Conservation (phyloP, 805 yeast genomes). For the Candida tibetensis region DNA sequence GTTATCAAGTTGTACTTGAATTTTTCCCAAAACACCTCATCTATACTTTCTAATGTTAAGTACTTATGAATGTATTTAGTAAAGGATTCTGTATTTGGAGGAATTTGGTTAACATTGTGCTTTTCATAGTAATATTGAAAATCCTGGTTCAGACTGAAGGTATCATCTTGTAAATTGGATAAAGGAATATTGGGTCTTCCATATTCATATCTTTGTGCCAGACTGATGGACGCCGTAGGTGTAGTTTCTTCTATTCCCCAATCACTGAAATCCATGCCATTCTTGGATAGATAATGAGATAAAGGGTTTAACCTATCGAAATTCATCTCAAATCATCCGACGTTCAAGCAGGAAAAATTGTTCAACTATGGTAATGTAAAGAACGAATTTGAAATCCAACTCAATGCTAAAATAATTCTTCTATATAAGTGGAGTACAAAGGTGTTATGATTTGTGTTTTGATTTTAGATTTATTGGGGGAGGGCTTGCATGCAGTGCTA, state of each 20-base stretch:
- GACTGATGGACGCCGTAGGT: background rate
- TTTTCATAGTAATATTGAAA: slow-evolving; percentile 13
- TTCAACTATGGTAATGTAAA: no score
- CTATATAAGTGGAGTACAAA: no score
- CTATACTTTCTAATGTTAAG: slow-evolving; percentile 17
- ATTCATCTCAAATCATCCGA: slow-evolving; percentile 18
- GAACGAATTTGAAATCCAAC: no score
- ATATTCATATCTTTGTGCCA: background rate
- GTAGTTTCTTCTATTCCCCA: slow-evolving; percentile 36
- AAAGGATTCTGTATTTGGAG: slow-evolving; percentile 19
- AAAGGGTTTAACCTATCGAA: slow-evolving; percentile 26
- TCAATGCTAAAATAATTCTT: no score
- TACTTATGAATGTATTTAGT: slow-evolving; percentile 24
- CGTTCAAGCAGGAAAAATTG: no score
- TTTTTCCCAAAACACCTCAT: slow-evolving; percentile 33
- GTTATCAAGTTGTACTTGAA: slow-evolving; percentile 40
- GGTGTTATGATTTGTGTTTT: no score
- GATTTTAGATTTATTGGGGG: no score
- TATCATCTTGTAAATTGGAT: background rate
- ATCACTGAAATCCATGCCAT: slow-evolving; percentile 23
- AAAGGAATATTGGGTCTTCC: background rate
- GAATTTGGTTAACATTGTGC: slow-evolving; percentile 8
- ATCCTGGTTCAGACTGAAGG: slow-evolving; percentile 5
- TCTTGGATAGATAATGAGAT: slow-evolving; percentile 20
- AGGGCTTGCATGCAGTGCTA: no score